Evolutionary conservation across 78 protist genomes (phyloP).

Genomic region (Dictyostelium purpureum): DNA sequence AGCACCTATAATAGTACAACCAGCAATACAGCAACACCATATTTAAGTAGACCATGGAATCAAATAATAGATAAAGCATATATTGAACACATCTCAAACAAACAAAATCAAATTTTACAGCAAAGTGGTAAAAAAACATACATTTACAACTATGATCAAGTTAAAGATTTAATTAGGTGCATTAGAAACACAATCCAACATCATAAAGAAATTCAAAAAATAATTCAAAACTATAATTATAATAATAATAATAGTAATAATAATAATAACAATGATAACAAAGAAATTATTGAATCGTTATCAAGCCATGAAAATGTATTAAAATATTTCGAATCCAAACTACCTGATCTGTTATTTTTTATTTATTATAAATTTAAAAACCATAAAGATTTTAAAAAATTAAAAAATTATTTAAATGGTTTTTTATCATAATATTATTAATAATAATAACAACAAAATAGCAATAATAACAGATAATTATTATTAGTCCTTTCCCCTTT

Average conservation of each 20-base stretch:
- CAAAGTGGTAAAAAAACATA: neutral
- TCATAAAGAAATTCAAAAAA: slow-evolving; percentile 16
- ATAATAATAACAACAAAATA: too few relatives aligned
- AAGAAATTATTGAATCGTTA: neutral
- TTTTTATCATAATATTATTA: too few relatives aligned
- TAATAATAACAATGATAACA: too few relatives aligned
- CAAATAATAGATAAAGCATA: neutral
- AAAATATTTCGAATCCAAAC: slow-evolving; percentile 18
- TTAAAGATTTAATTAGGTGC: slow-evolving; percentile 18
- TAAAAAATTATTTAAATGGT: too few relatives aligned
- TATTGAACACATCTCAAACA: neutral
- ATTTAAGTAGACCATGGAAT: slow-evolving; percentile 3
- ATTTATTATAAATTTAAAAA: too few relatives aligned
- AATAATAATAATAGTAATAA: too few relatives aligned
- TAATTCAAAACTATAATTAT: neutral
- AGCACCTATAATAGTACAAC: neutral
- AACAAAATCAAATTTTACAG: neutral
- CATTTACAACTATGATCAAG: slow-evolving; percentile 8
- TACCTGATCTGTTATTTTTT: slow-evolving; percentile 20
- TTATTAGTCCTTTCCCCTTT: too few relatives aligned
- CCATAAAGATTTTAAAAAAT: too few relatives aligned
- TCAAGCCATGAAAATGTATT: neutral
- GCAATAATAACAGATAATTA: too few relatives aligned
- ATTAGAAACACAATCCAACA: slow-evolving; percentile 40
- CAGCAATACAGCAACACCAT: too few relatives aligned